A percentile compares a stretch with the other conserved stretches of the same genome.
These are phyloP conservation scores for Morella rubra DNA, from an alignment of 306 rosid genomes.

Conservation along the genomic window DNA sequence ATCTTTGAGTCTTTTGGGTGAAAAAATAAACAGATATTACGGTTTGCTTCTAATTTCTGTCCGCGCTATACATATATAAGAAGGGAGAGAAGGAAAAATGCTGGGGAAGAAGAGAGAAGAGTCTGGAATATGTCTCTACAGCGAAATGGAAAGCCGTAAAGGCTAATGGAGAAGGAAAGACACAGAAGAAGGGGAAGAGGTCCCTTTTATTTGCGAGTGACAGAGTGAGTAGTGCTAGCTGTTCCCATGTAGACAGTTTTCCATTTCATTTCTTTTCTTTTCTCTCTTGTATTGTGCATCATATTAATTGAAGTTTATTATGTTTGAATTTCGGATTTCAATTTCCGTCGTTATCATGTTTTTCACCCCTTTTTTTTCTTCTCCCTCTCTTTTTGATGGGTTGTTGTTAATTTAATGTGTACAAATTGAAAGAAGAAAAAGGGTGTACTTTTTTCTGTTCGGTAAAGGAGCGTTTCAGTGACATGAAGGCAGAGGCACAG, in stretches of 20 bases:
- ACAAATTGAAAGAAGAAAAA: neutral
- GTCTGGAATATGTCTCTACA: conserved; percentile 12
- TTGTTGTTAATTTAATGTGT: neutral
- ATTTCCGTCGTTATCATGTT: neutral
- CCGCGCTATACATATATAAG: neutral
- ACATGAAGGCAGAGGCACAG: too few species aligned
- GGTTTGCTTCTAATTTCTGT: conserved; percentile 8
- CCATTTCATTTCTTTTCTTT: neutral
- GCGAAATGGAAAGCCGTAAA: conserved; percentile 41
- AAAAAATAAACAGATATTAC: neutral
- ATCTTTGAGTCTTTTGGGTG: neutral
- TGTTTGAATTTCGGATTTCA: too few species aligned
- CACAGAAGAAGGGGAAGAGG: conserved; percentile 28
- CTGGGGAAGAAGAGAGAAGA: conserved; percentile 27
- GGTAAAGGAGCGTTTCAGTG: neutral
- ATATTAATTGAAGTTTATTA: neutral
- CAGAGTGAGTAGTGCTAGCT: conserved; percentile 30
- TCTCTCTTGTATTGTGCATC: neutral
- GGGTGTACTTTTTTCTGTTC: neutral
- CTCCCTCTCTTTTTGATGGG: neutral
- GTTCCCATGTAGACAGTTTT: conserved; percentile 44
- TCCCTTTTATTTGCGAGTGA: conserved; percentile 44
- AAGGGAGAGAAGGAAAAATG: conserved; percentile 10
- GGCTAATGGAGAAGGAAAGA: conserved; percentile 34
- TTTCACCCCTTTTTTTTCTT: too few species aligned